Base-by-base conservation (phyloP, 2,329 filamentous ascomycete species). In the Hypoxylon sp. region DNA sequence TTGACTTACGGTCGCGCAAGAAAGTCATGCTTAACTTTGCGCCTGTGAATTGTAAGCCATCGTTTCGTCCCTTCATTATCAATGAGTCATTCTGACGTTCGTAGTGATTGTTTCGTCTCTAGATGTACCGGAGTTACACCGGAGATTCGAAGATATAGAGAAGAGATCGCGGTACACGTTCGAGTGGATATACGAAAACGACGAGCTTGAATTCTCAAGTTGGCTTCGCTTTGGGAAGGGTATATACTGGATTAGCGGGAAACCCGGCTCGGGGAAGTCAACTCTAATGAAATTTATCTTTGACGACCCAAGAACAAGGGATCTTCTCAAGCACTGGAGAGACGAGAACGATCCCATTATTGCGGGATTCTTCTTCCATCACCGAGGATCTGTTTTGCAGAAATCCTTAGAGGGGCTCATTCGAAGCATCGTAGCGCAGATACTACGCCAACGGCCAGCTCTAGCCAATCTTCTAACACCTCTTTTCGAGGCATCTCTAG, bases 341-440 rank as follows among this genome's bases (percentile, higher is more conserved):
- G 36, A 23, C 25, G 21, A 19, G 17, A 32, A 23, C 5, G 49
- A 52, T 5, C 23, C 36, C 6, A 23, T 55, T 41, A 25, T 41
- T 17, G 51, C 51, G 10, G 51, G 51, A n/a, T 55, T 55, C 36
- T 55, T 55, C 17, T 55, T 55, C 23, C 36, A 55, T 9, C 23
- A 43, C 9, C 51, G 51, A n/a, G 51, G 51, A n/a, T 41, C 51
- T 14, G 21, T 13, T 7, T 7, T 55, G 13, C 51, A 55, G n/a
- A 55, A 55, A 19, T 55, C 51, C n/a, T 19, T 55, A 2, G 51
- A 55, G 14, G 51, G 51, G 5, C 23, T 55, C 14, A 41, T 55
- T 19, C 34, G 51, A 55, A 55, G 51, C 23, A 55, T 55, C 10
- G 10, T 55, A 25, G 17, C 19, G n/a, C 51, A 55, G 36, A 41